Base-by-base conservation (phyloP, 2,329 filamentous ascomycete species). In the Claviceps maximensis region DNA sequence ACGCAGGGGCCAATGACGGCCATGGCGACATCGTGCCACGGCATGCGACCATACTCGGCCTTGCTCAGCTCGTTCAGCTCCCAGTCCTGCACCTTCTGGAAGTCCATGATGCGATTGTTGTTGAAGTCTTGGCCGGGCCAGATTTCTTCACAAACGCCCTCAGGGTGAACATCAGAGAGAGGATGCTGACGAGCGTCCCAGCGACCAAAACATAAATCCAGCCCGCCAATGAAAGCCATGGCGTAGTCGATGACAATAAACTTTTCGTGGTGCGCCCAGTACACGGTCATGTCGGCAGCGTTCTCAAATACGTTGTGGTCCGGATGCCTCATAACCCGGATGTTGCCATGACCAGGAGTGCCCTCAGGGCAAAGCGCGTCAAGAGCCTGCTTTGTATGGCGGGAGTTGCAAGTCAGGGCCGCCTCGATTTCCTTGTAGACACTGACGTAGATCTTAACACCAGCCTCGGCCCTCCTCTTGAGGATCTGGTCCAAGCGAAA, bases 61-160 rank as follows among this genome's bases (percentile, higher is more conserved):
- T 97, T 97, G 67, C 83, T 89, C 17, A 97, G 74, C 65, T 95
- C 89, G 59, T 98, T 97, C 49, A 85, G 80, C 67, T 93, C 89
- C 91, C 91, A 97, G 63, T 96, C 85, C 31, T 87, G 68, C 1
- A 97, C 93, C 33, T 84, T 86, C 61, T 96, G 78, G 66, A 97
- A 98, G 63, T 98, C 93, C 84, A 95, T 87, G 60, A 97, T 84
- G 40, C 91, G 82, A 66, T 95, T 96, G 69, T 97, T 97, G 69
- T 97, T 97, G 74, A 94, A 97, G 62, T 98, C 93, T 64, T 98
- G 93, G 0, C 93, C 93, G 0, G 93, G 90, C 76, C 89, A 98
- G 21, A 96, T 76, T 67, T 96, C 90, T 52, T 90, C 81, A 15
- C 79, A 74, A 19, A 95, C 79, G 21, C 87, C 87, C 45, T 84